Percentiles rank a stretch among this genome's conserved stretches.
Evolutionary conservation across 192 early-diverging fungal genomes (phyloP).

Genomic region (Coemansia sp.): DNA sequence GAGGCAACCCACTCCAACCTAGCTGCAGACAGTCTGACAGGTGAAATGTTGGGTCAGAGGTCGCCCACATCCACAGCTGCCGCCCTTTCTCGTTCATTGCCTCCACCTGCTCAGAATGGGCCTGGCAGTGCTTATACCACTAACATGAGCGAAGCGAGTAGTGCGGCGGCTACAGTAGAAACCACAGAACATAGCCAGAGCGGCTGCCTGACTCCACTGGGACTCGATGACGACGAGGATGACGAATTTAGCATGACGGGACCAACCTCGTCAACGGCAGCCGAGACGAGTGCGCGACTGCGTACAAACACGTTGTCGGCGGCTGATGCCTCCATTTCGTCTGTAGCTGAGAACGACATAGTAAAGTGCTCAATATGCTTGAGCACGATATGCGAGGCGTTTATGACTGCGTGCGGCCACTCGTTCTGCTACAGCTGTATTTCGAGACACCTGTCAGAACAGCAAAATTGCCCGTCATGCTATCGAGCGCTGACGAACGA

Average conservation of each 20-base stretch:
- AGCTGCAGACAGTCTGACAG: background rate
- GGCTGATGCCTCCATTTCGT: background rate
- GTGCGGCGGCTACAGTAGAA: constrained; percentile 6
- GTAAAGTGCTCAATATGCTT: constrained; percentile 71
- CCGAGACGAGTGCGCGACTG: background rate
- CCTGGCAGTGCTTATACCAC: background rate
- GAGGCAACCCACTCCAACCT: constrained; percentile 35
- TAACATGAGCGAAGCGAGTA: background rate
- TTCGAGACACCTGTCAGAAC: constrained; percentile 58
- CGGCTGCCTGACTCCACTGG: constrained; percentile 19
- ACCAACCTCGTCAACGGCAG: background rate
- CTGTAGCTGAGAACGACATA: background rate
- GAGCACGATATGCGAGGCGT: constrained; percentile 69
- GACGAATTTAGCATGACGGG: background rate
- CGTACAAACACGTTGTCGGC: background rate
- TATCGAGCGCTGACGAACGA: constrained; percentile 54
- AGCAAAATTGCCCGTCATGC: constrained; percentile 73
- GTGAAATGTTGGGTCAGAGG: background rate
- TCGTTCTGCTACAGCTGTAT: constrained; percentile 86
- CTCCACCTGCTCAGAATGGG: background rate
- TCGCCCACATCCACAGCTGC: background rate
- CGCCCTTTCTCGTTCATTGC: background rate
- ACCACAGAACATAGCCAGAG: background rate
- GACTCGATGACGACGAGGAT: constrained; percentile 10
- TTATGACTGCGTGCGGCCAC: constrained; percentile 81